Percentiles rank a stretch among this genome's conserved stretches.
Evolutionary conservation across 2,329 filamentous ascomycete species (phyloP).

Genomic region (Microsporum canis): DNA sequence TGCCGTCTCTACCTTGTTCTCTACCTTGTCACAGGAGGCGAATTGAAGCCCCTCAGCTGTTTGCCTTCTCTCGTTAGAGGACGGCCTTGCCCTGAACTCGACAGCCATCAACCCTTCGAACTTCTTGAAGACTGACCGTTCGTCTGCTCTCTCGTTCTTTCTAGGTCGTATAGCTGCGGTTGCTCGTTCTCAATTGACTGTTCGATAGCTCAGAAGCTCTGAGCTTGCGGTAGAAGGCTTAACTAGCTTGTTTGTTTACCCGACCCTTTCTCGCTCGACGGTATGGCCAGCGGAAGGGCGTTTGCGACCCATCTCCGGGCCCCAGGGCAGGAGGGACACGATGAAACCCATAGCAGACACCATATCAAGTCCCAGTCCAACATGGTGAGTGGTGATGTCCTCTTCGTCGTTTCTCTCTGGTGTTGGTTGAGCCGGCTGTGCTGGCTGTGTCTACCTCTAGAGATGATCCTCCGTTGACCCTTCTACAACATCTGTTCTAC

Average conservation of each 20-base stretch:
- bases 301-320: conserved; percentile 68
- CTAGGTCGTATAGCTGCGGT: neutral
- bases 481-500: no score
- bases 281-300: conserved; percentile 60
- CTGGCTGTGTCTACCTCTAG: neutral
- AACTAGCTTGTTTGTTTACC: neutral
- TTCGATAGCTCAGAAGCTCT: neutral
- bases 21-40: no score
- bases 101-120: neutral
- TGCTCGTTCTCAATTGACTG: neutral
- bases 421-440: neutral
- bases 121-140: neutral
- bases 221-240: neutral
- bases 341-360: conserved; percentile 33
- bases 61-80: neutral
- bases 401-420: neutral
- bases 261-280: conserved; percentile 16
- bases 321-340: conserved; percentile 34
- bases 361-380: conserved; percentile 47
- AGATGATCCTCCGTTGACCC: no score
- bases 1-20: no score
- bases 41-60: no score
- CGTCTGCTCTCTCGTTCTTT: neutral
- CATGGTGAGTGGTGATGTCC: conserved; percentile 36
- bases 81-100: neutral